Conservation (phyloP, 345 rosid species). For the Excoecaria cochinchinensis region DNA sequence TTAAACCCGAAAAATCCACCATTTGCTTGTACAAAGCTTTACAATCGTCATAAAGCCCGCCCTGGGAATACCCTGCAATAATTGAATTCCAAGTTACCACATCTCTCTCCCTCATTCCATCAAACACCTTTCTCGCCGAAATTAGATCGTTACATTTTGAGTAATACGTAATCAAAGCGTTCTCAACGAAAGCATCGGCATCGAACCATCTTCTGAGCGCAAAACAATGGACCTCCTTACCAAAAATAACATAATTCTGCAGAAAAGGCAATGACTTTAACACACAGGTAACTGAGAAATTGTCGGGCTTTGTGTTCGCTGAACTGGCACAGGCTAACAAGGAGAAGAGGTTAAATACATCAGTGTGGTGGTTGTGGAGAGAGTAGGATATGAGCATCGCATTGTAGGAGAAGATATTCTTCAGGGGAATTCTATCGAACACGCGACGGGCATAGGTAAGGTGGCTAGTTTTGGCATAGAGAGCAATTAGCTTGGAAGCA, state of each 20-base stretch:
- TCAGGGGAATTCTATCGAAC: constrained; percentile 63
- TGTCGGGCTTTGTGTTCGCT: constrained; percentile 42
- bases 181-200: constrained; percentile 53
- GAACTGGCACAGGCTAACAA: constrained; percentile 32
- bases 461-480: constrained; percentile 43
- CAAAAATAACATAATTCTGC: constrained; percentile 33
- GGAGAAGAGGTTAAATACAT: constrained; percentile 52
- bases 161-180: constrained; percentile 66
- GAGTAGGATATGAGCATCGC: constrained; percentile 69
- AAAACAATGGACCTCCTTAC: constrained; percentile 60
- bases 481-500: constrained; percentile 60
- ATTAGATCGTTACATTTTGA: constrained; percentile 45
- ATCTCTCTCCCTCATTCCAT: constrained; percentile 60
- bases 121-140: constrained; percentile 61
- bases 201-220: constrained; percentile 47
- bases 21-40: constrained; percentile 58
- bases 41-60: constrained; percentile 61
- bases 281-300: constrained; percentile 54
- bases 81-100: constrained; percentile 83
- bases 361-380: constrained; percentile 46
- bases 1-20: constrained; percentile 42
- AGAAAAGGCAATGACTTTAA: constrained; percentile 56
- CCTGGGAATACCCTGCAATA: constrained; percentile 79
- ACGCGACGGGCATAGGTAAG: constrained; percentile 52
- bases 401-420: constrained; percentile 65